Evolutionary conservation across 129 eudicot genomes (phyloP), one percentile per base, ranked within the genome.

Genomic region (Flaveria brownii): DNA sequence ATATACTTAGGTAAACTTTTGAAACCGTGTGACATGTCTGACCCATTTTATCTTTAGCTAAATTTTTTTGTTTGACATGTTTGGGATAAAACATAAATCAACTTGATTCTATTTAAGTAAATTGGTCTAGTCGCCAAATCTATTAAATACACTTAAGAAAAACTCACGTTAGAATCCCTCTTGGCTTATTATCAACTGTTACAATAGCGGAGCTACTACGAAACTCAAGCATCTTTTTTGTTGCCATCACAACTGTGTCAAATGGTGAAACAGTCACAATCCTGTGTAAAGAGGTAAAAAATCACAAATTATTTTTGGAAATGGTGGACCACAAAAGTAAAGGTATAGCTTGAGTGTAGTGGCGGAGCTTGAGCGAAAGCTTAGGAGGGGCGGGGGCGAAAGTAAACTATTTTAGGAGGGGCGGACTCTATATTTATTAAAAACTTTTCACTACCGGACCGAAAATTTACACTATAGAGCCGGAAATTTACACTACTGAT

Each of bases 151-250:
- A 45, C 13, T 42, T 54, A 63, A 18, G 23, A 63, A 60, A 76
- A 74, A 70, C 97, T 89, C 79, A 94, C 99, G 99, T 94, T 42
- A 94, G 47, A 46, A 94, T 94, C 77, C 99, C 99, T 39, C 88
- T 89, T 62, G 97, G 97, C 77, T 89, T 91, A 57, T 91, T 88
- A 47, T 94, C 97, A 66, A 87, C 91, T 39, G 94, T 89, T 77
- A 94, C 93, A 76, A 94, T 49, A n/a, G 92, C 99, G 55, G 87
- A 89, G 82, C 97, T 94, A 64, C 85, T 52, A 10, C 83, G 90
- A 66, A 22, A 57, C 78, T 94, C 96, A 49, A 88, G 89, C 97
- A 94, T 94, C 96, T 91, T 94, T 83, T 89, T 91, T 74, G 99
- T 85, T 80, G 93, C 99, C 77, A 54, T 87, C 20, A 94, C 85